These are phyloP conservation scores for Rhododendron mucronatum DNA, from an alignment of 148 eudicot species.

Conservation along the genomic window DNA sequence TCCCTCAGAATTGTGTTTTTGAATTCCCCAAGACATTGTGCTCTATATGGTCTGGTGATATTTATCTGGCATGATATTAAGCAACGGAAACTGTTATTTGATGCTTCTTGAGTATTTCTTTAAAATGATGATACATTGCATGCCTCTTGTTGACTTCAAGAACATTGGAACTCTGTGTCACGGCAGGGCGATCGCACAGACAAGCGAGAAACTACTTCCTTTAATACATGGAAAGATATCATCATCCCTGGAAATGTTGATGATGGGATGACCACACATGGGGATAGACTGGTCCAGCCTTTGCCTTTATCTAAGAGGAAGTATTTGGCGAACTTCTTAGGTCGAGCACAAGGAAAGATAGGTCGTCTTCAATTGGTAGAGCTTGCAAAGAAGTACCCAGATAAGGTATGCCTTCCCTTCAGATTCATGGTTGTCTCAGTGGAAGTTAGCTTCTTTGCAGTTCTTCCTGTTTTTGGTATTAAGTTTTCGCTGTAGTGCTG, in stretches of 20 bases:
- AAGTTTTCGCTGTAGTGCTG: not conserved
- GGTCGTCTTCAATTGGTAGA: slow-evolving; percentile 80
- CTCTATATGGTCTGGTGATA: not conserved
- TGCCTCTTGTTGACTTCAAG: not conserved
- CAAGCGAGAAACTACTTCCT: slow-evolving; percentile 84
- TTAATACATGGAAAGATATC: slow-evolving; percentile 92
- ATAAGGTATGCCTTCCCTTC: slow-evolving; percentile 47
- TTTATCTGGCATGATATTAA: not conserved
- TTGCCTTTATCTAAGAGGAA: slow-evolving; percentile 76
- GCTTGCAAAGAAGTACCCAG: slow-evolving; percentile 72
- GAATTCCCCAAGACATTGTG: not conserved
- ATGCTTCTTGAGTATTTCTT: not conserved
- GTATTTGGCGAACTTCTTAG: slow-evolving; percentile 79
- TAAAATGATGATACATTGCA: not conserved
- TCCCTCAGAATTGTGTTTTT: not conserved
- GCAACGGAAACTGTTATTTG: not conserved
- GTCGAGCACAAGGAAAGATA: slow-evolving; percentile 79
- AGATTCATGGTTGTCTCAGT: not conserved
- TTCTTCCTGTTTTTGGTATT: not conserved
- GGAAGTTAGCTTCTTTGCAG: not conserved
- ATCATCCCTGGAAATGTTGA: slow-evolving; percentile 96
- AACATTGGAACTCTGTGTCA: slow-evolving; percentile 12
- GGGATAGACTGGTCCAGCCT: slow-evolving; percentile 56
- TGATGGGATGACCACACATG: slow-evolving; percentile 69
- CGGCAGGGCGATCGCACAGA: slow-evolving; percentile 93